Evolutionary conservation across 345 rosid species (phyloP).

Genomic region (Salix brachista): DNA sequence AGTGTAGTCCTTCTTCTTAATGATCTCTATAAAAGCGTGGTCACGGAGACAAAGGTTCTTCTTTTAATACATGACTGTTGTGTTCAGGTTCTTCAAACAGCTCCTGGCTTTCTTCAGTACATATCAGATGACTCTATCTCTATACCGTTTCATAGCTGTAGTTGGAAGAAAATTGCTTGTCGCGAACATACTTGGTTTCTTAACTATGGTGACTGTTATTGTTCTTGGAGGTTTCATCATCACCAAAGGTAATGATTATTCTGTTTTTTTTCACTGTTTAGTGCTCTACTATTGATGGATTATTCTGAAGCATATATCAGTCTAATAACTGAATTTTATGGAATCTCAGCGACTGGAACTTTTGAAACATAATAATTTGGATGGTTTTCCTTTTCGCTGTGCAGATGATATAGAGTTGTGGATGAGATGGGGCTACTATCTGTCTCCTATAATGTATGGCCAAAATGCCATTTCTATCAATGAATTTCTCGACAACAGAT

Average conservation of each 20-base stretch:
- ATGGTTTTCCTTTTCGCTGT: background rate
- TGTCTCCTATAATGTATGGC: constrained; percentile 24
- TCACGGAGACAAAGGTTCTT: background rate
- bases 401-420: constrained; percentile 19
- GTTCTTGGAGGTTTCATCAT: constrained; percentile 21
- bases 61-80: background rate
- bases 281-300: too few species aligned
- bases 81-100: constrained; percentile 25
- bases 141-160: constrained; percentile 17
- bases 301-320: too few species aligned
- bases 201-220: constrained; percentile 4
- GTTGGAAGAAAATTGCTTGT: constrained; percentile 16
- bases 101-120: constrained; percentile 11
- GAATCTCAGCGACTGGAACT: background rate
- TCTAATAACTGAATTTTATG: background rate
- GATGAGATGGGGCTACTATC: constrained; percentile 24
- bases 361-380: background rate
- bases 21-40: background rate
- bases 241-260: constrained; percentile 7
- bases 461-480: constrained; percentile 20
- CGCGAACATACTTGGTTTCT: constrained; percentile 9
- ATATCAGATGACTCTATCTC: constrained; percentile 16
- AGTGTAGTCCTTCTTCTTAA: background rate
- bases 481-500: constrained; percentile 24
- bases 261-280: background rate